These are phyloP conservation scores for Aspergillus sparsus DNA, from an alignment of 495 filamentous ascomycete species.

Conservation along the genomic window DNA sequence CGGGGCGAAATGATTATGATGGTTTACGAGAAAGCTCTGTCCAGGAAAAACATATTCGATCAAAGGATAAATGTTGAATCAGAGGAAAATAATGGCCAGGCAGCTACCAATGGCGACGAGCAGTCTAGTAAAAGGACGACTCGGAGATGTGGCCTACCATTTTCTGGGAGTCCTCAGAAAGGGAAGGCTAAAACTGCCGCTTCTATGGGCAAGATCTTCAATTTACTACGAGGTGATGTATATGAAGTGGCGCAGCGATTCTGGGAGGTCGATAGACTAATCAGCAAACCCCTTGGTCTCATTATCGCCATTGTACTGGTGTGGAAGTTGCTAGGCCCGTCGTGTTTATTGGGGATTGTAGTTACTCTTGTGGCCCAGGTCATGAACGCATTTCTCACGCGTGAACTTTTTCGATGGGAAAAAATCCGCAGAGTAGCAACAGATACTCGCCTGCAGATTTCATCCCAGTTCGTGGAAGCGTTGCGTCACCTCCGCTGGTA, in stretches of 20 bases:
- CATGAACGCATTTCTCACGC: slow-evolving; percentile 63
- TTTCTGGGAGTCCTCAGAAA: slow-evolving; percentile 19
- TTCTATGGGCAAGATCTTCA: slow-evolving; percentile 81
- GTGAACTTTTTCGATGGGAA: slow-evolving; percentile 62
- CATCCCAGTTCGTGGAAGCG: slow-evolving; percentile 77
- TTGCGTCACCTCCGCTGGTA: slow-evolving; percentile 88
- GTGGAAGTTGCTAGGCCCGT: slow-evolving; percentile 73
- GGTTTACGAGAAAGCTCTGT: slow-evolving; percentile 81
- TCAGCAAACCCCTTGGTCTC: slow-evolving; percentile 68
- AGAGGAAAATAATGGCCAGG: slow-evolving; percentile 7
- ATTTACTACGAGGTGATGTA: slow-evolving; percentile 74
- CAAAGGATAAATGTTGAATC: slow-evolving; percentile 28
- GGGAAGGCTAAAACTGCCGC: slow-evolving; percentile 57
- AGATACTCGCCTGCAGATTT: slow-evolving; percentile 70
- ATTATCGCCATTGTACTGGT: slow-evolving; percentile 68
- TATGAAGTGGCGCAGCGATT: slow-evolving; percentile 82
- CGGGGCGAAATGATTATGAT: slow-evolving; percentile 86
- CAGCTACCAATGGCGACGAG: slow-evolving; percentile 1
- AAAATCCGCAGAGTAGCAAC: slow-evolving; percentile 63
- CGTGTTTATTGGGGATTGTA: slow-evolving; percentile 71
- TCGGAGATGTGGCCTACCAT: slow-evolving; percentile 24
- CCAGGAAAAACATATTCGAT: slow-evolving; percentile 68
- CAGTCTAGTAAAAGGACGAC: slow-evolving; percentile 13
- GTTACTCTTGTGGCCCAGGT: slow-evolving; percentile 64
- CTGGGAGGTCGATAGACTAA: slow-evolving; percentile 73